Evolutionary conservation across 139 green algal species (phyloP), one percentile per base, ranked within the genome.

Genomic region (Mesotaenium endlicherianum): DNA sequence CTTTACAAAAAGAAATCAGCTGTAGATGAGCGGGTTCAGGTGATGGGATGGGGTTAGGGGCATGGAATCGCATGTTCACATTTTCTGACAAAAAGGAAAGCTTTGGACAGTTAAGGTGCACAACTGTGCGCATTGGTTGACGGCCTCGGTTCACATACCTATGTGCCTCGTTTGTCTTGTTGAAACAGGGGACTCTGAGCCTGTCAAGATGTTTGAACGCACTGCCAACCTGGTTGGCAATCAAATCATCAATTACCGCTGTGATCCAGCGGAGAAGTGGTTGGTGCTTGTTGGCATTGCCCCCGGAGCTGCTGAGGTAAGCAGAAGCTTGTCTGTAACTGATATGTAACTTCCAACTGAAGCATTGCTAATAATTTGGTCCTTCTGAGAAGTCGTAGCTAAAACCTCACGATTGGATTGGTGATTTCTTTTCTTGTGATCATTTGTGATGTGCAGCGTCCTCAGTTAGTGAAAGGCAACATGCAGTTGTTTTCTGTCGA

Each of bases 401-500:
- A n/a, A n/a, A n/a, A n/a, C n/a, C n/a, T n/a, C n/a, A n/a, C n/a
- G n/a, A n/a, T n/a, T n/a, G n/a, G 49, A 14, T 57, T 82, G 53
- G n/a, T 30, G 57, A 47, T 6, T 77, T 50, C 69, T 31, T 49
- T 17, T 77, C 6, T 31, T 53, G 8, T 31, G 38, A 64, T 85
- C n/a, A 20, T 36, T 72, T 5, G 67, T 81, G 0, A 34, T 74
- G 64, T 50, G 80, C 75, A 91, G 74, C 64, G 96, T 86, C 97
- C 97, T 17, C 88, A 93, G 84, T 93, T 99, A 42, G 96, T 98
- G 0, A 97, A 96, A 79, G 97, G 97, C n/a, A 94, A 97, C 75
- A 98, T 99, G 97, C 97, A 99, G 92, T 92, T 99, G 80, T 99
- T 95, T 88, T 98, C 94, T 2, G 92, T 97, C 57, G 97, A 98